These are phyloP conservation scores for Allomyces javanicus DNA, from an alignment of 192 early-diverging fungal genomes.

Conservation along the genomic window DNA sequence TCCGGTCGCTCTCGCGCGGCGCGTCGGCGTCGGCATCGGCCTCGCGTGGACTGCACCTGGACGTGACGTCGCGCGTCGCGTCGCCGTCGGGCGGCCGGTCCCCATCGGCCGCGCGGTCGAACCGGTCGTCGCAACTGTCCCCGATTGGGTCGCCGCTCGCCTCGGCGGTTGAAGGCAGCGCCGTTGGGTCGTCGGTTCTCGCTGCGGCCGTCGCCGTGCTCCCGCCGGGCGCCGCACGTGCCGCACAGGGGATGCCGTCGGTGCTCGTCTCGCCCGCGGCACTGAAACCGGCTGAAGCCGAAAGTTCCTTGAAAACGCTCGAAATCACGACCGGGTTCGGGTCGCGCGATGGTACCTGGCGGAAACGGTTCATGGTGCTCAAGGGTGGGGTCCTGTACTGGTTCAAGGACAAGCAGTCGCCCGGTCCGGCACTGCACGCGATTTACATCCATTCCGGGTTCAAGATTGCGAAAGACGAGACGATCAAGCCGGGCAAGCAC, in stretches of 20 bases:
- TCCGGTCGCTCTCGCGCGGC: no score
- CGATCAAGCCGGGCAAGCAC: background rate
- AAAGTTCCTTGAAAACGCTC: background rate
- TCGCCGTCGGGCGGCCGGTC: background rate
- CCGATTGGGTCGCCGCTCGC: no score
- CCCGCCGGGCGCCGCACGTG: background rate
- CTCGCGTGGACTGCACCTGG: background rate
- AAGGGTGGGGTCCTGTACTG: conserved; percentile 4
- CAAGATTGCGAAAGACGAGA: background rate
- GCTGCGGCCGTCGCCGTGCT: background rate
- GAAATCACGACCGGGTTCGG: background rate
- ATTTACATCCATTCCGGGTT: background rate
- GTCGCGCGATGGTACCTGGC: conserved; percentile 1
- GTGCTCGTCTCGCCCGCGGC: background rate
- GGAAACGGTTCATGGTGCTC: conserved; percentile 13
- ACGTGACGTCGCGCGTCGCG: no score
- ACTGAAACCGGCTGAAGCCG: background rate
- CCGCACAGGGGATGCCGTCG: no score
- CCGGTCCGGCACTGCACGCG: background rate
- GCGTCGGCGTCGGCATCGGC: background rate
- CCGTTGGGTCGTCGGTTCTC: background rate
- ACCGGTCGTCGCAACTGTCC: background rate
- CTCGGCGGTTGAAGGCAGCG: no score
- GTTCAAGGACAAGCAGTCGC: conserved; percentile 3
- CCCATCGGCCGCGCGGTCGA: background rate